These are phyloP conservation scores for Wickerhamiella hasegawae DNA, from an alignment of 805 yeast genomes.

Conservation along the genomic window DNA sequence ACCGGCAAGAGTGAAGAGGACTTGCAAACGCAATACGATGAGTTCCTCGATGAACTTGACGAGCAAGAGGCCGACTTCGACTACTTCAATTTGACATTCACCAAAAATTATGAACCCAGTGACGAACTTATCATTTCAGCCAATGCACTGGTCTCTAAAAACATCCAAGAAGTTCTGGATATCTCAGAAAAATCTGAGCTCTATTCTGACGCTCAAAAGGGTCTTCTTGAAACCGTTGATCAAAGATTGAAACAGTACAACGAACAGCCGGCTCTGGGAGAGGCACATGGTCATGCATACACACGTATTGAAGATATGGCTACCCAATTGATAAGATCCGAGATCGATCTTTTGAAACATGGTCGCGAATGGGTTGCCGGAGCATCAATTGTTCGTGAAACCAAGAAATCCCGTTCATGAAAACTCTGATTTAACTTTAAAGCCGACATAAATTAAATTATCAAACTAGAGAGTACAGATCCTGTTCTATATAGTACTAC, in stretches of 20 bases:
- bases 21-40: conserved; percentile 3
- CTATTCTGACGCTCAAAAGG: neutral
- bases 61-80: no score
- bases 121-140: neutral
- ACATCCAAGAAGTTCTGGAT: conserved; percentile 2
- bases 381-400: neutral
- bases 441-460: no score
- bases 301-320: conserved; percentile 12
- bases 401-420: neutral
- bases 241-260: neutral
- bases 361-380: conserved; percentile 14
- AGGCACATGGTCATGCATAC: conserved; percentile 1
- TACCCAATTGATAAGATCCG: conserved; percentile 16
- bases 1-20: conserved; percentile 2
- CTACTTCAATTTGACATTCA: neutral
- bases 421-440: neutral
- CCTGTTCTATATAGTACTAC: no score
- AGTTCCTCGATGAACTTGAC: conserved; percentile 3
- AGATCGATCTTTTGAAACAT: conserved; percentile 14
- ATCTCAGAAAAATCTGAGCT: conserved; percentile 7
- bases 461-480: no score
- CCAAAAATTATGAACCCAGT: neutral
- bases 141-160: neutral
- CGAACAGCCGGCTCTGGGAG: neutral
- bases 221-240: neutral